These are phyloP conservation scores for Ceratonia siliqua DNA, from an alignment of 306 rosid genomes.

Conservation along the genomic window DNA sequence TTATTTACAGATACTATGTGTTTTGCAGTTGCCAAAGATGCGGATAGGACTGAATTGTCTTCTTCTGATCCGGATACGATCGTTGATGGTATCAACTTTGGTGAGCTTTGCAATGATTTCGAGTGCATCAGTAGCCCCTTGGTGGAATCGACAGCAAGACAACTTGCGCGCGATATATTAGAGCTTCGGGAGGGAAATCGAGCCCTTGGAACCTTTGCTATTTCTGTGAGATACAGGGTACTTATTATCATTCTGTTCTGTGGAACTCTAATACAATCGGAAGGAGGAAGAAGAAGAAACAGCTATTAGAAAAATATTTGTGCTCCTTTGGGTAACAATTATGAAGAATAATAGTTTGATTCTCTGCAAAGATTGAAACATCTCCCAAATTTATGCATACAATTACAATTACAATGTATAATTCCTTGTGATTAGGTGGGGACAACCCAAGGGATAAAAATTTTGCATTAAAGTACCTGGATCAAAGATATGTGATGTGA, in stretches of 20 bases:
- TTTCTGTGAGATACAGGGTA: constrained; percentile 81
- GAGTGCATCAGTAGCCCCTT: constrained; percentile 96
- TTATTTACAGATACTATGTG: background rate
- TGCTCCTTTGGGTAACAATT: too few species aligned
- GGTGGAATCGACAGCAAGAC: constrained; percentile 91
- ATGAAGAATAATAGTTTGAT: too few species aligned
- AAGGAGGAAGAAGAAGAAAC: too few species aligned
- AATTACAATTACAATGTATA: too few species aligned
- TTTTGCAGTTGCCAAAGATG: constrained; percentile 65
- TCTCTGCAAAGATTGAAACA: too few species aligned
- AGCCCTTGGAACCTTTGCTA: constrained; percentile 71
- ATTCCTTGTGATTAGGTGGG: too few species aligned
- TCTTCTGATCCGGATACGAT: constrained; percentile 75
- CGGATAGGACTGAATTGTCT: constrained; percentile 52
- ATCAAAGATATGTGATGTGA: too few species aligned
- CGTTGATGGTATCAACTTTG: constrained; percentile 78
- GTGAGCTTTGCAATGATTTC: constrained; percentile 95
- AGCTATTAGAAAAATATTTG: too few species aligned
- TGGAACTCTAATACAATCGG: too few species aligned
- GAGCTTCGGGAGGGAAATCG: constrained; percentile 85
- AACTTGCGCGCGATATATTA: constrained; percentile 80
- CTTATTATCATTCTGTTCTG: background rate
- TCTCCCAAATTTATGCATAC: too few species aligned
- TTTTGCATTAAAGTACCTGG: too few species aligned
- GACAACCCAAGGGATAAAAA: too few species aligned